Evolutionary conservation across 1,139 yeast genomes (phyloP).

Genomic region (Diutina neorugosa): DNA sequence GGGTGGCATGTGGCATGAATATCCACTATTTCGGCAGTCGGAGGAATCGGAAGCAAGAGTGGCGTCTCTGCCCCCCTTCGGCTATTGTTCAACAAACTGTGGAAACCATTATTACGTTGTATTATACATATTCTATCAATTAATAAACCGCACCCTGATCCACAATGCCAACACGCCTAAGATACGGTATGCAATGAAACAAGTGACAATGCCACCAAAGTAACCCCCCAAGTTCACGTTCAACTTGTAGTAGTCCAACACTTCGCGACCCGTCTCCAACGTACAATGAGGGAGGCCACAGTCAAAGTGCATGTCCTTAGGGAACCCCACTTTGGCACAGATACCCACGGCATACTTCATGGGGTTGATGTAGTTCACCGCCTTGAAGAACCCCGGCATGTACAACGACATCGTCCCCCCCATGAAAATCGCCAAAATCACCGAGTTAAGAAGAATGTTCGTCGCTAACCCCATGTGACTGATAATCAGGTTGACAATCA

Average conservation of each 20-base stretch:
- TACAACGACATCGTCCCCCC: slow-evolving; percentile 77
- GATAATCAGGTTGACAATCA: slow-evolving; percentile 51
- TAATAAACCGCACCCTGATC: slow-evolving; percentile 13
- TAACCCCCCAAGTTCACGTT: slow-evolving; percentile 17
- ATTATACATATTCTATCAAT: not conserved
- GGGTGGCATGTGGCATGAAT: no score
- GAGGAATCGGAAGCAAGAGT: no score
- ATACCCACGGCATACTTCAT: slow-evolving; percentile 57
- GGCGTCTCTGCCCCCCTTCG: no score
- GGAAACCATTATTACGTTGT: no score
- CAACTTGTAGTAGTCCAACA: slow-evolving; percentile 23
- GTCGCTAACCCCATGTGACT: slow-evolving; percentile 72
- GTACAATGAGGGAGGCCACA: slow-evolving; percentile 19
- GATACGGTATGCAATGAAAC: slow-evolving; percentile 22
- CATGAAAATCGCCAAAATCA: slow-evolving; percentile 67
- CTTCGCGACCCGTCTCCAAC: slow-evolving; percentile 22
- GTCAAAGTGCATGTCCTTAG: slow-evolving; percentile 17
- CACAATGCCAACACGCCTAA: slow-evolving; percentile 18
- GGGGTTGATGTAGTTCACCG: slow-evolving; percentile 63
- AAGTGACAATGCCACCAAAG: slow-evolving; percentile 26
- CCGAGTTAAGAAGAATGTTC: slow-evolving; percentile 49
- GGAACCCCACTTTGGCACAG: slow-evolving; percentile 30
- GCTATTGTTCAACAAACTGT: no score
- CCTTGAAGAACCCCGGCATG: slow-evolving; percentile 58
- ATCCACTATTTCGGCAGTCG: no score